phyloP scores from a whole-genome alignment of 208 protist genomes.

The Acanthamoeba healyi region DNA sequence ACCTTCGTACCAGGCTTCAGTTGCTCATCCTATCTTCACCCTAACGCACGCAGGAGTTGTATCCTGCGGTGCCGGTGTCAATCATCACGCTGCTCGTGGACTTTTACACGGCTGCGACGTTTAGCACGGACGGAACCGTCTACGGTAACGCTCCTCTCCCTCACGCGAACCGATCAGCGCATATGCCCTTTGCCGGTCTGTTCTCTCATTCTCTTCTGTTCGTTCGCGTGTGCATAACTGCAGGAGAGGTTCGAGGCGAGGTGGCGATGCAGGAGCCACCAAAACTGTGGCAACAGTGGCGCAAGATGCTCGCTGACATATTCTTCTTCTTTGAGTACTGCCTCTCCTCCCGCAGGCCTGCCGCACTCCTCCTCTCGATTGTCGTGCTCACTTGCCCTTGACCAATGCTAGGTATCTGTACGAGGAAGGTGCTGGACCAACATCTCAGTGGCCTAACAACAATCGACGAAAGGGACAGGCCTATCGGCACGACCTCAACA shows the following conservation, averaged over 20 bases:
- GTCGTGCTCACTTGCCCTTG: neutral
- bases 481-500: conserved; percentile 52
- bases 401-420: conserved; percentile 13
- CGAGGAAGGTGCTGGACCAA: conserved; percentile 31
- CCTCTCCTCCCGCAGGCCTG: no score
- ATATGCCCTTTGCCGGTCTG: neutral
- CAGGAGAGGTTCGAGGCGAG: conserved; percentile 34
- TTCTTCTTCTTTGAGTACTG: conserved; percentile 61
- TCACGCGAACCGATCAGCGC: no score
- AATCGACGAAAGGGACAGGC: neutral
- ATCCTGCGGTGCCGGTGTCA: conserved; percentile 52
- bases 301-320: conserved; percentile 47
- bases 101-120: conserved; percentile 1
- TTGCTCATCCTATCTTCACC: neutral
- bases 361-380: no score
- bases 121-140: neutral
- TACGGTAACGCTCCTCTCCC: conserved; percentile 28
- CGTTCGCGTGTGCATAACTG: neutral
- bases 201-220: neutral
- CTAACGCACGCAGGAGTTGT: neutral
- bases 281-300: conserved; percentile 33
- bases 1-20: neutral
- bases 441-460: conserved; percentile 14
- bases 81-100: conserved; percentile 61
- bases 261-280: conserved; percentile 51